Evolutionary conservation across 2,329 filamentous ascomycete species (phyloP), one percentile per base, ranked within the genome.

Genomic region (Aspergillus brasiliensis): DNA sequence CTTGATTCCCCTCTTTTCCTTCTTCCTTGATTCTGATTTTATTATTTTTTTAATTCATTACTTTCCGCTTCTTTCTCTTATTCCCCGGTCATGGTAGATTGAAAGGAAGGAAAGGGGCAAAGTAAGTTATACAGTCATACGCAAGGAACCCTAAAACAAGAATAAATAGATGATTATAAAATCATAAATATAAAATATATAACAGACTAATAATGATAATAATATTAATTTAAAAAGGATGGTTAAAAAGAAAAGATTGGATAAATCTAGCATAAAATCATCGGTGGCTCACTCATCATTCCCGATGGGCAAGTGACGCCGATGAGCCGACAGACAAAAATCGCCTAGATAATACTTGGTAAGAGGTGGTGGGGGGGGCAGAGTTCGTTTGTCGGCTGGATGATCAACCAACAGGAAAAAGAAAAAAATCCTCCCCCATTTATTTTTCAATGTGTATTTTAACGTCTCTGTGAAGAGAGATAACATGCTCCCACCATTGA

Each of bases 271-370:
- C n/a, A 44, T 58, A 46, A 46, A 34, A 52, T 27, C 40, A 54
- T 40, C 34, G 38, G 42, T 59, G 51, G 51, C 40, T 54, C 31
- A 59, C 13, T 34, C 46, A 34, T 31, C 37, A 57, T 53, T 23
- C 37, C 57, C 55, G 49, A 63, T 53, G 56, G 52, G 64, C 57
- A 60, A 62, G 46, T 60, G 40, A 64, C 59, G 62, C 61, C 58
- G 63, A 68, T 60, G 56, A 65, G 58, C 63, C 60, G 59, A 66
- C 53, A 49, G 53, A 55, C 56, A 27, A 57, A 57, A 59, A 40
- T 28, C 49, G 48, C 25, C 27, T 28, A 46, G 49, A 47, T 27
- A 57, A 28, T 46, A 59, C 52, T 57, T 49, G 25, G 27, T 58
- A 25, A 58, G 25, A n/a, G n/a, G 37, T 37, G 28, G 21, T 34